Evolutionary conservation across 2,329 filamentous ascomycete genomes (phyloP).

Genomic region (Ceratocystis variospora): DNA sequence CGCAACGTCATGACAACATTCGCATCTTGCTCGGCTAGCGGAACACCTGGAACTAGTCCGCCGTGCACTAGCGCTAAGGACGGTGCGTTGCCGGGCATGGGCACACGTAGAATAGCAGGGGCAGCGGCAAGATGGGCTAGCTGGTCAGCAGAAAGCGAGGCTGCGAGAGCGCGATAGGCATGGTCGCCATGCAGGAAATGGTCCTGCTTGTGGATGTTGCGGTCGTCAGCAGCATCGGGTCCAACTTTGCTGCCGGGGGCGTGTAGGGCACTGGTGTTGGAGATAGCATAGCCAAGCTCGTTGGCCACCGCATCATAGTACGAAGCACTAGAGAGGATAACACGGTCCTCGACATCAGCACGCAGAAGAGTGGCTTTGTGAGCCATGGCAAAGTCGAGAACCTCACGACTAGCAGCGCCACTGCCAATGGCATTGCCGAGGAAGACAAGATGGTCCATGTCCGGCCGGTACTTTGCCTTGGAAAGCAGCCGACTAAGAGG

Average conservation of each 20-base stretch:
- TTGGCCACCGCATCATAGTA: conserved; percentile 37
- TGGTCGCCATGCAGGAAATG: conserved; percentile 27
- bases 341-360: conserved; percentile 82
- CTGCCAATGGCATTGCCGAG: conserved; percentile 61
- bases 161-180: conserved; percentile 40
- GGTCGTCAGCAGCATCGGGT: conserved; percentile 20
- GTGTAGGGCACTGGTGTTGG: conserved; percentile 23
- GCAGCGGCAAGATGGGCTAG: conserved; percentile 54
- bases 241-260: conserved; percentile 18
- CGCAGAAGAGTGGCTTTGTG: conserved; percentile 69
- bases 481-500: conserved; percentile 53
- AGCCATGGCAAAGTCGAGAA: conserved; percentile 60
- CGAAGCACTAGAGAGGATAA: conserved; percentile 44
- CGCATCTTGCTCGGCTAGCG: conserved; percentile 57
- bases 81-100: conserved; percentile 38
- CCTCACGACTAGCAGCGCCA: conserved; percentile 66
- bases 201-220: conserved; percentile 23
- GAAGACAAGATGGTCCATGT: conserved; percentile 57
- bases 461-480: conserved; percentile 46
- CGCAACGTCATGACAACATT: conserved; percentile 88
- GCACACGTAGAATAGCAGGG: conserved; percentile 62
- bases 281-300: background rate
- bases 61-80: conserved; percentile 63
- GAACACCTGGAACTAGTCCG: conserved; percentile 64
- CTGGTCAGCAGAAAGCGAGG: conserved; percentile 43